phyloP scores from a whole-genome alignment of 225 moss, liverwort and hornwort species.

The Thuidium tamariscinum region DNA sequence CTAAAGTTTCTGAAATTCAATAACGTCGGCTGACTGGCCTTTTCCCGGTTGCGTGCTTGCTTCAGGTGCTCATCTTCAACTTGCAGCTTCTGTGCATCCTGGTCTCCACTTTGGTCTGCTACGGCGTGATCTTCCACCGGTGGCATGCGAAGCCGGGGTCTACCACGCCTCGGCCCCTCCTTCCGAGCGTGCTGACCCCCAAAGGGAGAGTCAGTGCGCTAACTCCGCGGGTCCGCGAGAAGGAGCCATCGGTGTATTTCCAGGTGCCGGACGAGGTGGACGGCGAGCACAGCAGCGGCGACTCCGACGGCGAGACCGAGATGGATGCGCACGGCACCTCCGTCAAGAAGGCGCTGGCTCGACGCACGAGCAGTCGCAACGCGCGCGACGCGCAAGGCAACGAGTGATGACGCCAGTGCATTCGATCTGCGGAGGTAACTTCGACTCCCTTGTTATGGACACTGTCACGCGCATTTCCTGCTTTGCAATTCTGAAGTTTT shows the following conservation, averaged over 20 bases:
- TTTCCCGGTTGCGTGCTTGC: not conserved
- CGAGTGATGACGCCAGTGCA: not conserved
- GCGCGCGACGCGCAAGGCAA: not conserved
- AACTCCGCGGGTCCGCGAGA: constrained; percentile 1
- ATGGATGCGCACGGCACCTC: constrained; percentile 16
- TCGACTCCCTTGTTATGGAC: too few relatives aligned
- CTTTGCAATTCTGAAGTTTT: not conserved
- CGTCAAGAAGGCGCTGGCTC: constrained; percentile 19
- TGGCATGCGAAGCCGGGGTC: not conserved
- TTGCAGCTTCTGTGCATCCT: constrained; percentile 41
- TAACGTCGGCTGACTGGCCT: not conserved
- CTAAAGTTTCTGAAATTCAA: not conserved
- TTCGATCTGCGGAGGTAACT: not conserved
- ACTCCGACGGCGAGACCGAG: constrained; percentile 14
- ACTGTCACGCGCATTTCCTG: not conserved
- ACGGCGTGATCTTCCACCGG: constrained; percentile 7
- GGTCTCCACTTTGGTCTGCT: constrained; percentile 20
- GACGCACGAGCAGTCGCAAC: constrained; percentile 34
- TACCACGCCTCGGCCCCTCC: not conserved
- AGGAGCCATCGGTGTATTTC: constrained; percentile 31
- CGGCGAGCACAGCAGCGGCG: constrained; percentile 1
- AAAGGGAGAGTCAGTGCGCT: not conserved
- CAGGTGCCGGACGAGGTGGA: constrained; percentile 14
- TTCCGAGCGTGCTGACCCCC: constrained; percentile 1
- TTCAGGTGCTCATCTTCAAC: constrained; percentile 60